Evolutionary conservation across 2,329 filamentous ascomycete genomes (phyloP), one percentile per base, ranked within the genome.

Genomic region (Cordyceps cicadae): DNA sequence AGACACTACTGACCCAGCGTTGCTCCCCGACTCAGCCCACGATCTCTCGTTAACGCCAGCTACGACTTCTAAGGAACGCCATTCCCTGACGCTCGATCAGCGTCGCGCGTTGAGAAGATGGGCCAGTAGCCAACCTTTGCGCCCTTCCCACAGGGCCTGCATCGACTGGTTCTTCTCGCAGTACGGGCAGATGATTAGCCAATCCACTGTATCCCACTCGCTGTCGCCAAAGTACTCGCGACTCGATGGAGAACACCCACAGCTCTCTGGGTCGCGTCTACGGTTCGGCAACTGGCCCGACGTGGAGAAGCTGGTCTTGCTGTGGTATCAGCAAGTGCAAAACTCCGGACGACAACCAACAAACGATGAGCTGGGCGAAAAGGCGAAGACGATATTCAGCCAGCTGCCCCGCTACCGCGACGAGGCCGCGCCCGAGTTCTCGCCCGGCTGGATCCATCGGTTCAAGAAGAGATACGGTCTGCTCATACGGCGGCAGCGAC

Each of bases 261-360:
- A 85, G 69, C 78, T 85, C 63, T 84, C 81, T n/a, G 83, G 83
- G 49, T 85, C 82, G 61, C 81, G 83, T 49, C 75, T 86, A 63
- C 81, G 83, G 64, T 85, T 85, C 62, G 83, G 83, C 64, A 86
- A 86, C 68, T 85, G 83, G 83, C 83, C 83, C 63, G 83, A 85
- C 64, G 83, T 86, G 59, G 80, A 83, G 72, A 82, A 81, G 73
- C 76, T 83, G 9, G 80, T 82, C 21, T 72, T 83, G 62, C 72
- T 80, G 7, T 83, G 80, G 80, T 81, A 82, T 67, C 78, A 81
- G 66, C 76, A 80, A 64, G 76, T 79, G 59, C 75, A 78, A 53
- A 74, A 75, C 32, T 76, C 75, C 3, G 82, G 83, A 58, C 81
- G 81, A 58, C 80, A 83, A 65, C 83, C 83, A 0, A 84, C 81